phyloP scores from a whole-genome alignment of 208 protist species.

The Crithidia brevicula region DNA sequence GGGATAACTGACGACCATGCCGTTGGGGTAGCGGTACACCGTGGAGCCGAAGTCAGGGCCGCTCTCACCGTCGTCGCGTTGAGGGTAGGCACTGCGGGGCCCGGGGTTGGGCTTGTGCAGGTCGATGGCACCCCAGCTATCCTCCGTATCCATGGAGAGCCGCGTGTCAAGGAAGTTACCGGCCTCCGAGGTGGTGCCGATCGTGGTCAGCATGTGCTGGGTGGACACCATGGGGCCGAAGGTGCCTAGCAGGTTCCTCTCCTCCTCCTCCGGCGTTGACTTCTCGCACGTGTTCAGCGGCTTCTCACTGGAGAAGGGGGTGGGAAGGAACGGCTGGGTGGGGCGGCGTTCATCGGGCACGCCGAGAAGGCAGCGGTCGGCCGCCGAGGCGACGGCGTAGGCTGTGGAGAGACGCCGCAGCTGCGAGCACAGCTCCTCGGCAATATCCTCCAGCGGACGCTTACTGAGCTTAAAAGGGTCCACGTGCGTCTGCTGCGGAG shows the following conservation, averaged over 20 bases:
- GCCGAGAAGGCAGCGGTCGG: conserved; percentile 29
- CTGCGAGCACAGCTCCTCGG: conserved; percentile 48
- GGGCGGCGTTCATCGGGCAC: not conserved
- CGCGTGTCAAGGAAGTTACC: conserved; percentile 2
- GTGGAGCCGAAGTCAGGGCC: conserved; percentile 14
- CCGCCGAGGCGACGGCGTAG: conserved; percentile 27
- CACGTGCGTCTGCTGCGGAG: conserved; percentile 21
- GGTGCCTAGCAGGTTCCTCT: conserved; percentile 11
- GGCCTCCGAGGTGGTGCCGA: not conserved
- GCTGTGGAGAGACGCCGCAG: conserved; percentile 28
- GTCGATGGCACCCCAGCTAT: conserved; percentile 19
- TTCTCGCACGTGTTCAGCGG: not conserved
- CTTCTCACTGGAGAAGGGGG: not conserved
- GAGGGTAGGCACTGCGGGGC: conserved; percentile 19
- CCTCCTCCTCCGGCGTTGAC: not conserved
- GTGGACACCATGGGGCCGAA: conserved; percentile 40
- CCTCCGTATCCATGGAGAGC: conserved; percentile 1
- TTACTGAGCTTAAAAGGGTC: conserved; percentile 48
- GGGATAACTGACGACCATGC: conserved; percentile 32
- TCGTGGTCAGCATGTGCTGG: conserved; percentile 1
- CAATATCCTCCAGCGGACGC: conserved; percentile 45
- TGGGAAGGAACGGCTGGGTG: not conserved
- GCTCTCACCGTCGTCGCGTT: conserved; percentile 4
- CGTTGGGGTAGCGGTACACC: conserved; percentile 36
- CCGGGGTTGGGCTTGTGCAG: conserved; percentile 28